phyloP scores from a whole-genome alignment of 176 grass and related monocot genomes.

The Lolium rigidum region DNA sequence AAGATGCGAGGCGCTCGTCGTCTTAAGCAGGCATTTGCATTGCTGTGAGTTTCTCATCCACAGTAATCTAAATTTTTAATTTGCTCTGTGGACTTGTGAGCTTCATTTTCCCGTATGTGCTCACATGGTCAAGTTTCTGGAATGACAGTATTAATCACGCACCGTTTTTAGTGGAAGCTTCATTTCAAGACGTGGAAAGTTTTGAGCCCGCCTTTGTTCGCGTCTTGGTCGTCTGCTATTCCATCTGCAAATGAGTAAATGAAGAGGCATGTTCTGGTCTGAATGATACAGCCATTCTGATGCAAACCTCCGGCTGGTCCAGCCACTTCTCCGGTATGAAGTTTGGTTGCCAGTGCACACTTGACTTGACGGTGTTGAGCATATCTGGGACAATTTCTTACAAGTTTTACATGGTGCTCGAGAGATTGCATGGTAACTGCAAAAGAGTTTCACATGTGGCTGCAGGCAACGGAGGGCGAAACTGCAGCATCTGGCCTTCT shows the following conservation, averaged over 20 bases:
- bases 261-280: neutral
- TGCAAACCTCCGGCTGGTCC: neutral
- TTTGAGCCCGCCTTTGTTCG: neutral
- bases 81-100: too few relatives aligned
- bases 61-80: too few relatives aligned
- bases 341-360: neutral
- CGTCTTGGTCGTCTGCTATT: neutral
- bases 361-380: neutral
- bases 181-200: neutral
- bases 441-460: neutral
- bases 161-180: neutral
- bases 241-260: neutral
- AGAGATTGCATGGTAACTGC: neutral
- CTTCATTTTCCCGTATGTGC: too few relatives aligned
- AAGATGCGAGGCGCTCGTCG: too few relatives aligned
- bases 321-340: neutral
- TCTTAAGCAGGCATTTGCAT: too few relatives aligned
- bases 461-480: neutral
- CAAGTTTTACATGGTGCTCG: neutral
- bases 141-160: too few relatives aligned
- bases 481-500: too few relatives aligned
- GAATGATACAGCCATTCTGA: neutral
- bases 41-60: too few relatives aligned
- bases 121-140: too few relatives aligned
- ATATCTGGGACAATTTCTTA: neutral